Evolutionary conservation across 148 eudicot genomes (phyloP).

Genomic region (Limonium bicolor): DNA sequence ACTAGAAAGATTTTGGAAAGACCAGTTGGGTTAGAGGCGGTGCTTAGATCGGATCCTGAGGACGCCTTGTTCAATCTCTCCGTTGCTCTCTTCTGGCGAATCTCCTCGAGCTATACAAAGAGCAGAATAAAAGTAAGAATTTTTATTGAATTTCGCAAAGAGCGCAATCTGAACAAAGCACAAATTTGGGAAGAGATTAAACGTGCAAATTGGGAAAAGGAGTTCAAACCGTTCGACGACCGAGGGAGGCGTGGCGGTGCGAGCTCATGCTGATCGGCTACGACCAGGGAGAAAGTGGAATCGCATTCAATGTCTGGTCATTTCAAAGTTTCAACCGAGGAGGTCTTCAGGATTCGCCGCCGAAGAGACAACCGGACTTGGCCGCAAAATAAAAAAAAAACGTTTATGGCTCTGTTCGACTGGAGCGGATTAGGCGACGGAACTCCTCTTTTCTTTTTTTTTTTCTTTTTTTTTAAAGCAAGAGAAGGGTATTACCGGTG

Average conservation of each 20-base stretch:
- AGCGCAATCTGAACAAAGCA: neutral
- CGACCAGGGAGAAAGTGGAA: no score
- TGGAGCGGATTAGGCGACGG: no score
- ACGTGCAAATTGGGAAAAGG: neutral
- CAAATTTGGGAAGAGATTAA: neutral
- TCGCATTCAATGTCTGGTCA: no score
- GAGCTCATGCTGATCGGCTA: slow-evolving; percentile 13
- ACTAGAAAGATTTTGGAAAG: neutral
- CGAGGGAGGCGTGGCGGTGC: slow-evolving; percentile 59
- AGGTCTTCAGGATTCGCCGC: no score
- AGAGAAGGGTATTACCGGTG: no score
- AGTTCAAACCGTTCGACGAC: slow-evolving; percentile 49
- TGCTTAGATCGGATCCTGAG: slow-evolving; percentile 72
- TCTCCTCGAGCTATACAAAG: slow-evolving; percentile 54
- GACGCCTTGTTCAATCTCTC: slow-evolving; percentile 68
- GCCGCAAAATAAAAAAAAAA: no score
- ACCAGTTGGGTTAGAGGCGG: slow-evolving; percentile 35
- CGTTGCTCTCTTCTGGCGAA: slow-evolving; percentile 83
- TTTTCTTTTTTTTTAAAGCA: no score
- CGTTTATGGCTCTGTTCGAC: no score
- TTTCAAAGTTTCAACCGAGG: no score
- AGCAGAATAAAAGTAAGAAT: neutral
- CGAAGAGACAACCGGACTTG: no score
- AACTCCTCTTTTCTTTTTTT: no score
- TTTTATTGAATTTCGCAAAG: neutral